These are phyloP conservation scores for Stephanodiscus minutulus DNA, from an alignment of 108 stramenopile species.

Conservation along the genomic window DNA sequence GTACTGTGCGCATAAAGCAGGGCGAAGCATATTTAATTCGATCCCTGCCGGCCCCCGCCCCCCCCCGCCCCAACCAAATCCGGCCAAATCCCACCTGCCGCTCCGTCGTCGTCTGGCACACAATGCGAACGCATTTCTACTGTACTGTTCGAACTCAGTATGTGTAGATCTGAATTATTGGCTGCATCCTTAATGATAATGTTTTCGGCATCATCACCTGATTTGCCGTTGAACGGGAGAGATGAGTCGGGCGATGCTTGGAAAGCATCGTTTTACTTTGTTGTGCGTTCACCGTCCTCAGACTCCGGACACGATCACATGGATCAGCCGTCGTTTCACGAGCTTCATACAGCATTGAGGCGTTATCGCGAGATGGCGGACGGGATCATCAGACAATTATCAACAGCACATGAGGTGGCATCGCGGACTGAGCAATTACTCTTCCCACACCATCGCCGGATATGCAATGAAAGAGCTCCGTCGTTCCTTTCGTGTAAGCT, in stretches of 20 bases:
- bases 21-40: too few species aligned
- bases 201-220: too few species aligned
- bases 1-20: too few species aligned
- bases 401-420: constrained; percentile 44
- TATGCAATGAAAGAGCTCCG: neutral
- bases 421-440: constrained; percentile 36
- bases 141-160: too few species aligned
- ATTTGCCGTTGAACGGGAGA: too few species aligned
- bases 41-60: too few species aligned
- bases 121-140: too few species aligned
- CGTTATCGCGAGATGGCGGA: constrained; percentile 43
- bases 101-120: too few species aligned
- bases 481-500: constrained; percentile 29
- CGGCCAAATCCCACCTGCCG: too few species aligned
- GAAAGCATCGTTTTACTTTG: constrained; percentile 8
- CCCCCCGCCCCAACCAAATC: too few species aligned
- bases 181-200: too few species aligned
- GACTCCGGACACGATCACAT: neutral
- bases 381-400: constrained; percentile 26
- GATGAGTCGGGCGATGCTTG: neutral
- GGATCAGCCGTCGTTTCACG: constrained; percentile 29
- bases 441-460: constrained; percentile 9
- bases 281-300: neutral
- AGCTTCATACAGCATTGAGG: constrained; percentile 31
- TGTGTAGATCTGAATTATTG: too few species aligned